Conservation (phyloP, 2,329 filamentous ascomycete species). For the Aspergillus pseudoviridinutans region DNA sequence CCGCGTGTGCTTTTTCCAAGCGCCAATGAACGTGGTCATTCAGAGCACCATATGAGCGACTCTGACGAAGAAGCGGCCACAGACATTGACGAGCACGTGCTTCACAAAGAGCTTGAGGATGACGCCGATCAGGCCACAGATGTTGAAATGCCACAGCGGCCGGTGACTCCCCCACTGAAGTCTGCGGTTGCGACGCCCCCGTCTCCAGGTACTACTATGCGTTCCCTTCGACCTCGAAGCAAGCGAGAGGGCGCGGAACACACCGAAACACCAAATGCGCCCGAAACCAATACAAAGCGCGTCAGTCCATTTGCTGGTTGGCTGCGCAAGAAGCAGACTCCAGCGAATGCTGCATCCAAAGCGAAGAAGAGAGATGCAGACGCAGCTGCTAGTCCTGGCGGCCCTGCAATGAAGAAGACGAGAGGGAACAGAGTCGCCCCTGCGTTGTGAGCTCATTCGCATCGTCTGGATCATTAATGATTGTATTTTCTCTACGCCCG, state of each 20-base stretch:
- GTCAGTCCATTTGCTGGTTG: conserved; percentile 40
- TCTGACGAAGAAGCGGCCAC: conserved; percentile 52
- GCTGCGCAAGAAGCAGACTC: conserved; percentile 35
- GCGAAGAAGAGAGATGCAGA: conserved; percentile 36
- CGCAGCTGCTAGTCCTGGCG: conserved; percentile 20
- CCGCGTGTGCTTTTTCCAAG: conserved; percentile 58
- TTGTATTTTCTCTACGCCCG: not conserved
- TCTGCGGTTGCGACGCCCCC: conserved; percentile 21
- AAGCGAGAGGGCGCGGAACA: conserved; percentile 23
- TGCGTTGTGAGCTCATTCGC: conserved; percentile 8
- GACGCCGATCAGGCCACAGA: conserved; percentile 13
- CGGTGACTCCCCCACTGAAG: conserved; percentile 20
- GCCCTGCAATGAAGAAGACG: conserved; percentile 29
- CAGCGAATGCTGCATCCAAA: conserved; percentile 20
- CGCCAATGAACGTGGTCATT: conserved; percentile 39
- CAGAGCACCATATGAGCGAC: conserved; percentile 33
- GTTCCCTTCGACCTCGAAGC: conserved; percentile 30
- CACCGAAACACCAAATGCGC: conserved; percentile 19
- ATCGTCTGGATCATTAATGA: not conserved
- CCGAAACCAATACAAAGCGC: conserved; percentile 28
- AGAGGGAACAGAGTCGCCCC: conserved; percentile 17
- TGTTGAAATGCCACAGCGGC: conserved; percentile 14
- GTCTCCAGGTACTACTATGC: conserved; percentile 29
- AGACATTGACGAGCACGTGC: conserved; percentile 47
- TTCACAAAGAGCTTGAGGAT: conserved; percentile 14